A percentile compares a stretch with the other conserved stretches of the same genome.
phyloP scores from a whole-genome alignment of 345 rosid species.

The Populus euphratica region DNA sequence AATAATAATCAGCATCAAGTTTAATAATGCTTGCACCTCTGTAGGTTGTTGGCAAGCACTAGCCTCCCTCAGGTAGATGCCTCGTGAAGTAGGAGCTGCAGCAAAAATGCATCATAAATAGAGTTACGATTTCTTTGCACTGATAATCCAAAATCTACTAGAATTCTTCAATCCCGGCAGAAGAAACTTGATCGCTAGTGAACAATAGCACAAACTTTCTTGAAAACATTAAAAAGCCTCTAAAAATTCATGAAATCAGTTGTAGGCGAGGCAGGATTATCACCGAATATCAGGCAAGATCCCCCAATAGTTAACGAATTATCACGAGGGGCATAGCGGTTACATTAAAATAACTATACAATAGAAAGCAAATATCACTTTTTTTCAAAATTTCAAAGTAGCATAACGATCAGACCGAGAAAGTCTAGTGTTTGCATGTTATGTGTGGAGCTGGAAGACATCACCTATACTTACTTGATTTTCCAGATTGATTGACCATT shows the following conservation, averaged over 20 bases:
- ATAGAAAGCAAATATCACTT: neutral
- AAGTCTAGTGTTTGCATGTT: neutral
- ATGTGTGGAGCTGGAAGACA: neutral
- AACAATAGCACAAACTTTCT: neutral
- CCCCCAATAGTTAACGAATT: neutral
- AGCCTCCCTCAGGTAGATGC: constrained; percentile 86
- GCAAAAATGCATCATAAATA: constrained; percentile 17
- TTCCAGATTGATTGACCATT: constrained; percentile 73
- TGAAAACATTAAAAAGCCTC: neutral
- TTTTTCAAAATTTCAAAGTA: neutral
- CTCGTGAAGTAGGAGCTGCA: constrained; percentile 81
- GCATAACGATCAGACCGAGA: neutral
- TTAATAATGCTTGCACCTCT: constrained; percentile 53
- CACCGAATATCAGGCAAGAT: neutral
- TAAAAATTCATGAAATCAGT: neutral
- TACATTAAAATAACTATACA: neutral
- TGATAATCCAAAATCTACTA: neutral
- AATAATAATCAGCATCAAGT: constrained; percentile 6
- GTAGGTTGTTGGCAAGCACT: constrained; percentile 59
- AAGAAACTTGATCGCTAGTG: constrained; percentile 3
- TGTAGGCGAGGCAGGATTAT: neutral
- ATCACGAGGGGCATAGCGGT: neutral
- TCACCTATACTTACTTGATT: constrained; percentile 53
- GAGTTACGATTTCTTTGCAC: constrained; percentile 4
- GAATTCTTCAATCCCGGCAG: neutral